Conservation (phyloP, 192 early-diverging fungal species). For the Coemansia javaensis region DNA sequence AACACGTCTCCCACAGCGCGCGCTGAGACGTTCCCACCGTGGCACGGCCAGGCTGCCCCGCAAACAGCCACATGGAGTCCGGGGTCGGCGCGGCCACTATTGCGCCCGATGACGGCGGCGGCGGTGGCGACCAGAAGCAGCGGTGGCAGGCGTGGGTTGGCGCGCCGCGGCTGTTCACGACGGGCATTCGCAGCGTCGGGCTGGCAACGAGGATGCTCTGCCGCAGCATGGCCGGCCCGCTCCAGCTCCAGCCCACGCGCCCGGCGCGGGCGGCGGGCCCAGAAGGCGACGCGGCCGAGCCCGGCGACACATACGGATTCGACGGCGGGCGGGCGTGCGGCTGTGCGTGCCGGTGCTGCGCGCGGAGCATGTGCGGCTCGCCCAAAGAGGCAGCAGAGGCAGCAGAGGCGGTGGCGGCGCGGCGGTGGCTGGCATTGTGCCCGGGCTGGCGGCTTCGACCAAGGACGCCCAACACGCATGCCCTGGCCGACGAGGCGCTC, state of each 20-base stretch:
- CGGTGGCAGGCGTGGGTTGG: conserved; percentile 32
- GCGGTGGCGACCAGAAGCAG: background rate
- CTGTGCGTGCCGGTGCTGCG: conserved; percentile 26
- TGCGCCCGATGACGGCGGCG: background rate
- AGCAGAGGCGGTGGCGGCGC: too few species aligned
- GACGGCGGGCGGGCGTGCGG: conserved; percentile 9
- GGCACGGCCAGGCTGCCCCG: background rate
- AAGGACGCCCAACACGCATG: background rate
- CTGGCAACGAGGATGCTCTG: background rate
- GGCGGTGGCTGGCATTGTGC: too few species aligned
- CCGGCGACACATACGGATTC: conserved; percentile 35
- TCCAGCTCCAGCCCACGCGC: background rate
- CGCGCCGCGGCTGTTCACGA: conserved; percentile 42
- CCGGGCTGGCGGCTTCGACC: too few species aligned
- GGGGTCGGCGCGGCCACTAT: conserved; percentile 1
- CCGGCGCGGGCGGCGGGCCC: background rate
- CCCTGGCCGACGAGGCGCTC: conserved; percentile 10
- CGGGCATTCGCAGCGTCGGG: conserved; percentile 6
- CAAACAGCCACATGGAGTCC: conserved; percentile 7
- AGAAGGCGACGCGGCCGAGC: background rate
- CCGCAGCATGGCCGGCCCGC: background rate
- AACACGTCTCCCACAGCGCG: too few species aligned
- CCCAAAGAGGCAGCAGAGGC: background rate
- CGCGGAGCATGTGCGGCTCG: background rate
- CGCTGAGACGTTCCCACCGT: background rate